Evolutionary conservation across 2,329 filamentous ascomycete genomes (phyloP).

Genomic region (Pseudogymnoascus sp.): DNA sequence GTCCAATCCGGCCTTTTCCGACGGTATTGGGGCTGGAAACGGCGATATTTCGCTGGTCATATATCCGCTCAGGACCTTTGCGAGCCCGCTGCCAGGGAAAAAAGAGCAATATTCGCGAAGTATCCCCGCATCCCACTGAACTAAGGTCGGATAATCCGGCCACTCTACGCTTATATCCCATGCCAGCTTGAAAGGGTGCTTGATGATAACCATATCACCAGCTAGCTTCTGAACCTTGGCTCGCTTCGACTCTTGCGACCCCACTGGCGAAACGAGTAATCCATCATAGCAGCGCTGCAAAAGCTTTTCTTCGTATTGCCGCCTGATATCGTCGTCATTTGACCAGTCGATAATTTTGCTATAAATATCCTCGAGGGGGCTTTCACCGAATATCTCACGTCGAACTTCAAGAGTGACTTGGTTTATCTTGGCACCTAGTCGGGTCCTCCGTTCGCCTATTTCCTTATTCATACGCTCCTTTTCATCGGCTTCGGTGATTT

Average conservation of each 20-base stretch:
- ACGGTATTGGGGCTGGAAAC: constrained; percentile 47
- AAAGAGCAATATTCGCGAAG: constrained; percentile 72
- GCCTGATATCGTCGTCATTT: constrained; percentile 72
- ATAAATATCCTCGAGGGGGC: constrained; percentile 73
- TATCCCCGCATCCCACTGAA: constrained; percentile 70
- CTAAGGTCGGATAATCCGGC: constrained; percentile 67
- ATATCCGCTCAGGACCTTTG: constrained; percentile 74
- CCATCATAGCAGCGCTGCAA: constrained; percentile 73
- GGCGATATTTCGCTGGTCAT: constrained; percentile 77
- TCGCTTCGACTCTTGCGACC: constrained; percentile 52
- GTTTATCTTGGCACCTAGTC: constrained; percentile 73
- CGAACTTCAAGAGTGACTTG: constrained; percentile 85
- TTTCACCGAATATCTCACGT: constrained; percentile 68
- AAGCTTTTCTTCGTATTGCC: constrained; percentile 84
- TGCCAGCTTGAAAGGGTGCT: constrained; percentile 78
- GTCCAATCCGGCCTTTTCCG: constrained; percentile 27
- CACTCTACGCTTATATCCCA: constrained; percentile 91
- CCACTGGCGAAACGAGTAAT: constrained; percentile 58
- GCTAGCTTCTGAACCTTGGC: constrained; percentile 68
- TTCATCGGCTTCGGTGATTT: constrained; percentile 78
- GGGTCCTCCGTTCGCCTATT: constrained; percentile 79
- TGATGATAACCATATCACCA: constrained; percentile 91
- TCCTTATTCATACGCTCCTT: constrained; percentile 82
- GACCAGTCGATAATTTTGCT: constrained; percentile 84
- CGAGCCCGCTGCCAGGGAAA: constrained; percentile 77